phyloP scores from a whole-genome alignment of 2,329 filamentous ascomycete species.

The Rhinocladiella mackenziei region DNA sequence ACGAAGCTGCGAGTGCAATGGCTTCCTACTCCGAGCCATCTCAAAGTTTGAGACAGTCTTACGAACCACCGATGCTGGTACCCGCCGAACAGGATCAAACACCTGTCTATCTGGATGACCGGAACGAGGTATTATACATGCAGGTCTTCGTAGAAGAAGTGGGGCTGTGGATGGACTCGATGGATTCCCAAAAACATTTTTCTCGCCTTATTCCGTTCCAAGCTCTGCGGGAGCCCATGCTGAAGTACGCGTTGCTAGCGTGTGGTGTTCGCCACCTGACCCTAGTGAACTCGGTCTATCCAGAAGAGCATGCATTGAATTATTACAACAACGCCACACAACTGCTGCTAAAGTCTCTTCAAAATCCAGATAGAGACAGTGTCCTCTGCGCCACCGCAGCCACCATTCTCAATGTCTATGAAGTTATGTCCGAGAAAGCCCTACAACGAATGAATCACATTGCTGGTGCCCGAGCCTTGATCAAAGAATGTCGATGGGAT shows the following conservation, averaged over 20 bases:
- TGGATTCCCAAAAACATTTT: constrained; percentile 83
- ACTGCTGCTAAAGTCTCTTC: constrained; percentile 68
- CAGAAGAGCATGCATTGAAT: constrained; percentile 70
- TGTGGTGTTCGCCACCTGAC: constrained; percentile 81
- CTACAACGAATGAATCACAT: constrained; percentile 85
- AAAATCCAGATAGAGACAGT: constrained; percentile 79
- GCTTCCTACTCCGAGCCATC: constrained; percentile 32
- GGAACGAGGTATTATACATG: constrained; percentile 83
- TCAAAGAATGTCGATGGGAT: constrained; percentile 87
- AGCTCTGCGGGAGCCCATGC: constrained; percentile 76
- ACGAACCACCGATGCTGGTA: constrained; percentile 22
- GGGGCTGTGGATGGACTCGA: constrained; percentile 87
- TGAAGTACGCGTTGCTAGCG: constrained; percentile 81
- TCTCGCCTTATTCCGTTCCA: constrained; percentile 78
- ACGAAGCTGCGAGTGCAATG: constrained; percentile 32
- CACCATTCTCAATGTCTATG: constrained; percentile 85
- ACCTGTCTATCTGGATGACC: constrained; percentile 62
- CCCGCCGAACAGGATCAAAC: constrained; percentile 31
- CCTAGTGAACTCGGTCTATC: constrained; percentile 62
- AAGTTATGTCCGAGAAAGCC: constrained; percentile 81
- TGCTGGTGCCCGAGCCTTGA: constrained; percentile 74
- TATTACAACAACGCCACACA: constrained; percentile 86
- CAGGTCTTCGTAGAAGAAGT: constrained; percentile 90
- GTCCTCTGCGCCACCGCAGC: constrained; percentile 82
- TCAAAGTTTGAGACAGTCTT: constrained; percentile 31